phyloP scores from a whole-genome alignment of 805 yeast species.

The Priceomyces carsonii region DNA sequence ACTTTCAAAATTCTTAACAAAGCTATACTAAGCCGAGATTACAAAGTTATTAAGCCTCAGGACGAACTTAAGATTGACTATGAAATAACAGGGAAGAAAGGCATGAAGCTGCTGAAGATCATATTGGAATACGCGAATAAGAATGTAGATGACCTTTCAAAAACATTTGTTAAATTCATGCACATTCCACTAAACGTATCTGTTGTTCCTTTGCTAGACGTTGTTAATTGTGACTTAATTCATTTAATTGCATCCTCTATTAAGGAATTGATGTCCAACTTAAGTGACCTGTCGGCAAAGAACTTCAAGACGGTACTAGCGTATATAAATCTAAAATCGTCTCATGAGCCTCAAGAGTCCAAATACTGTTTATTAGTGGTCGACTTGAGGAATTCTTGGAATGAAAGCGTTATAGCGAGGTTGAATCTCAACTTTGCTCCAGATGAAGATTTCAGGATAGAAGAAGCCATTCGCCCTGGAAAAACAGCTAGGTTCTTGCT shows the following conservation, averaged over 20 bases:
- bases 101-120: constrained; percentile 64
- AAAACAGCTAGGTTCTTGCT: constrained; percentile 57
- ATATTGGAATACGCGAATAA: constrained; percentile 61
- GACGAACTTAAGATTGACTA: constrained; percentile 50
- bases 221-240: constrained; percentile 73
- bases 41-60: constrained; percentile 40
- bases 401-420: constrained; percentile 42
- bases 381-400: constrained; percentile 84
- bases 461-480: constrained; percentile 28
- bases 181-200: constrained; percentile 70
- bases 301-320: constrained; percentile 28
- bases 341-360: constrained; percentile 25
- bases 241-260: constrained; percentile 45
- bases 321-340: constrained; percentile 24
- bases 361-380: constrained; percentile 66
- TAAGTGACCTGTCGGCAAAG: not conserved
- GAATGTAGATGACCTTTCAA: constrained; percentile 14
- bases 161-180: constrained; percentile 50
- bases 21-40: constrained; percentile 32
- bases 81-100: constrained; percentile 70
- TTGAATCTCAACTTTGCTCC: constrained; percentile 31
- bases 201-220: constrained; percentile 70
- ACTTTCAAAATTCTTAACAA: constrained; percentile 58
- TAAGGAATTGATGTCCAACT: constrained; percentile 11
- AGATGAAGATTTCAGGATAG: constrained; percentile 25